phyloP scores from a whole-genome alignment of 2,329 filamentous ascomycete species.

The Lachnellula suecica region DNA sequence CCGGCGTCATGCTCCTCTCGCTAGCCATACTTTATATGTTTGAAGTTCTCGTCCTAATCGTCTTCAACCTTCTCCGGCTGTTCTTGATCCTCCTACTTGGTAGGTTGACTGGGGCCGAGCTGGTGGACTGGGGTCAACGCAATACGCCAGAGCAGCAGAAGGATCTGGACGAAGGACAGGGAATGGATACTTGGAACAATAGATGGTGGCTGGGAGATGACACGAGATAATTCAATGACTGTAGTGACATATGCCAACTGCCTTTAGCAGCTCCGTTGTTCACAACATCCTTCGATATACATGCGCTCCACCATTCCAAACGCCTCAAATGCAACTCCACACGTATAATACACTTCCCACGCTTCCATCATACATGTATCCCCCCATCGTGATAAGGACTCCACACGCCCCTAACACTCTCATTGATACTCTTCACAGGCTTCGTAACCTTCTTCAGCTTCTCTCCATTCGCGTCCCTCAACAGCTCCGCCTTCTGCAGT shows the following conservation, averaged over 20 bases:
- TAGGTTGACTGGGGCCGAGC: background rate
- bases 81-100: no score
- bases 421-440: slow-evolving; percentile 62
- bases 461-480: slow-evolving; percentile 74
- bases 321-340: background rate
- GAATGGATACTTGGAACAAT: background rate
- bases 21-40: background rate
- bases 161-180: no score
- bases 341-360: background rate
- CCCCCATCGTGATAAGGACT: slow-evolving; percentile 64
- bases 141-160: background rate
- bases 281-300: background rate
- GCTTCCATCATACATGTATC: slow-evolving; percentile 27
- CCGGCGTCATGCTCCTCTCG: background rate
- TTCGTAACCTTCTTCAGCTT: slow-evolving; percentile 65
- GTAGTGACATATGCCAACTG: background rate
- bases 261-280: background rate
- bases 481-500: slow-evolving; percentile 71
- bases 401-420: slow-evolving; percentile 69
- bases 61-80: background rate
- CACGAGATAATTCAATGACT: background rate
- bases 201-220: background rate
- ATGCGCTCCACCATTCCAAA: background rate
- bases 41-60: background rate
- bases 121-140: background rate